These are phyloP conservation scores for Cordyceps javanica DNA, from an alignment of 2,329 filamentous ascomycete genomes.

Conservation along the genomic window DNA sequence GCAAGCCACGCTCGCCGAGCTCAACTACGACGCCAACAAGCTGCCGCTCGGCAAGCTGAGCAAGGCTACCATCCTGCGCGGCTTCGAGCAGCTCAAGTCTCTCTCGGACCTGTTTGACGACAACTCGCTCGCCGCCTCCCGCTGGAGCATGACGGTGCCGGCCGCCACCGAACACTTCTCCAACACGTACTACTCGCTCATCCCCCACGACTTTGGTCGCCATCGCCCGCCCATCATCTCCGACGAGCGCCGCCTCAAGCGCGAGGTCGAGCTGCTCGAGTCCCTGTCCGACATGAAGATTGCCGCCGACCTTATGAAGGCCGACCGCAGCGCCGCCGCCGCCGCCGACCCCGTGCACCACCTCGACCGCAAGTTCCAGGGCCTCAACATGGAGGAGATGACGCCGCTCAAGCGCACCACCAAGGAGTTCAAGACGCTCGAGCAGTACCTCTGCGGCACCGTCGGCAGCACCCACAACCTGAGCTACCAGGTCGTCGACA, in stretches of 20 bases:
- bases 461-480: constrained; percentile 60
- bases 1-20: constrained; percentile 54
- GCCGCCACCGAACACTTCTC: constrained; percentile 57
- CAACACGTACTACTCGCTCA: constrained; percentile 73
- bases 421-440: constrained; percentile 59
- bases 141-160: constrained; percentile 33
- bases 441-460: constrained; percentile 61
- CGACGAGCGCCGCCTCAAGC: constrained; percentile 53
- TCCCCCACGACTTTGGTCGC: constrained; percentile 76
- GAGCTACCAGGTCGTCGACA: constrained; percentile 58
- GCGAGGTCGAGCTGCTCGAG: constrained; percentile 73
- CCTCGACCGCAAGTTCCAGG: constrained; percentile 66
- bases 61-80: constrained; percentile 67
- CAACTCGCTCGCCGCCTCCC: constrained; percentile 35
- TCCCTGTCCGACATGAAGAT: constrained; percentile 82
- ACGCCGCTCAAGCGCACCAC: constrained; percentile 53
- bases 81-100: constrained; percentile 72
- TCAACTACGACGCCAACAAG: constrained; percentile 71
- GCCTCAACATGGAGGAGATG: constrained; percentile 71
- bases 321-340: constrained; percentile 36
- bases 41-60: constrained; percentile 79
- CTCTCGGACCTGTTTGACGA: constrained; percentile 61
- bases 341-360: constrained; percentile 50
- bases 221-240: constrained; percentile 64
- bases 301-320: constrained; percentile 70